Percentiles rank a stretch among this genome's conserved stretches.
Conservation (phyloP, 805 yeast genomes). For the Schizosaccharomyces japonicus region DNA sequence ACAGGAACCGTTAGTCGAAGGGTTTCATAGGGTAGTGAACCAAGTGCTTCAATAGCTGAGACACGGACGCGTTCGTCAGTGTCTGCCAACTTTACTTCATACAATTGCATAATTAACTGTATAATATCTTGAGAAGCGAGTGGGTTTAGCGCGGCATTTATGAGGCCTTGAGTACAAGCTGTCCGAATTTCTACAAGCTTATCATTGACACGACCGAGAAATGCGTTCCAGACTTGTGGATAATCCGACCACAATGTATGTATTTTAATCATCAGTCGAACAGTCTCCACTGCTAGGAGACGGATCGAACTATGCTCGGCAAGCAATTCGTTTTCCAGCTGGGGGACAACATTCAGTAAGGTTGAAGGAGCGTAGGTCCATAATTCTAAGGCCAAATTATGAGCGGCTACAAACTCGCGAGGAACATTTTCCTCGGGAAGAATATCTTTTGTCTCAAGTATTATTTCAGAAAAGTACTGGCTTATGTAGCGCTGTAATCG, state of each 20-base stretch:
- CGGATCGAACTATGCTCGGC: conserved; percentile 46
- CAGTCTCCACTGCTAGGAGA: conserved; percentile 42
- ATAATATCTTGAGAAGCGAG: conserved; percentile 17
- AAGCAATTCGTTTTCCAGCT: conserved; percentile 47
- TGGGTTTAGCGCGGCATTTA: conserved; percentile 15
- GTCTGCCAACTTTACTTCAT: conserved; percentile 33
- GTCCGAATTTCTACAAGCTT: conserved; percentile 37
- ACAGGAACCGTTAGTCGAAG: conserved; percentile 28
- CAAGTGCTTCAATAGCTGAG: conserved; percentile 30
- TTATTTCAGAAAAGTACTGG: conserved; percentile 52
- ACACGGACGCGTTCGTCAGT: conserved; percentile 50
- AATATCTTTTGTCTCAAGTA: conserved; percentile 23
- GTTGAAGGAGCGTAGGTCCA: conserved; percentile 66
- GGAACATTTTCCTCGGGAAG: conserved; percentile 6
- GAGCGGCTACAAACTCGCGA: conserved; percentile 27
- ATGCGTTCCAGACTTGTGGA: conserved; percentile 35
- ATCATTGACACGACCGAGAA: conserved; percentile 60
- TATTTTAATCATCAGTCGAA: conserved; percentile 33
- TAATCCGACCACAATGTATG: conserved; percentile 17
- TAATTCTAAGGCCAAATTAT: conserved; percentile 34
- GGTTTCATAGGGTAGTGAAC: conserved; percentile 20
- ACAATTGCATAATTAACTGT: conserved; percentile 23
- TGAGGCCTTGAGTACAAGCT: conserved; percentile 43
- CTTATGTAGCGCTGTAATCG: conserved; percentile 54
- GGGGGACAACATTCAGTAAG: conserved; percentile 48